Conservation (phyloP, 2,329 filamentous ascomycete species). For the Grosmannia huntii region DNA sequence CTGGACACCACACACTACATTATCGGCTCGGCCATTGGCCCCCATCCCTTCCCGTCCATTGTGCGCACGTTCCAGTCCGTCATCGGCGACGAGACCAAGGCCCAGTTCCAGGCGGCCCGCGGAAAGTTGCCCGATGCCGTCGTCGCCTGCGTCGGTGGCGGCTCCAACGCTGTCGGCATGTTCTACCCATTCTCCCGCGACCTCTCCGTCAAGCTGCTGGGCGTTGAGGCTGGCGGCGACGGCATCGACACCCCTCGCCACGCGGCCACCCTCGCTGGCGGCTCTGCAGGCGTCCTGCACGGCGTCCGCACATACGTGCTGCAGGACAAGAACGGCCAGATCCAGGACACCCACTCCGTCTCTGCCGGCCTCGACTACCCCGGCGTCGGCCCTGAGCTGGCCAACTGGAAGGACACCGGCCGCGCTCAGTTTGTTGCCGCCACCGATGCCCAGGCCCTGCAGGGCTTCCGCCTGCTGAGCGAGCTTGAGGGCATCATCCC, state of each 20-base stretch:
- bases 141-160: constrained; percentile 91
- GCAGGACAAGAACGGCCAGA: constrained; percentile 86
- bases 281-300: constrained; percentile 85
- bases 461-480: constrained; percentile 72
- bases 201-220: constrained; percentile 70
- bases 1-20: constrained; percentile 96
- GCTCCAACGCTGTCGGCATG: constrained; percentile 93
- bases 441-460: constrained; percentile 81
- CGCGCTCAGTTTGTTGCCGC: constrained; percentile 83
- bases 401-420: constrained; percentile 80
- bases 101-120: constrained; percentile 72
- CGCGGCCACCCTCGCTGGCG: constrained; percentile 75
- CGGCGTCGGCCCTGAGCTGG: constrained; percentile 86
- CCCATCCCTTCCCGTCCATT: constrained; percentile 95
- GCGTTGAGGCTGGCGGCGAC: constrained; percentile 91
- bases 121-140: constrained; percentile 92
- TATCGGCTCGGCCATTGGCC: constrained; percentile 92
- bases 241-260: constrained; percentile 77
- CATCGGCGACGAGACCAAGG: constrained; percentile 88
- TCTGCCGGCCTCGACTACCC: constrained; percentile 96
- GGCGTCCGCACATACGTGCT: constrained; percentile 93
- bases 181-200: constrained; percentile 94
- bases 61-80: constrained; percentile 96
- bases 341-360: constrained; percentile 88
- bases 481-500: constrained; percentile 95